Conservation (phyloP, 176 grass and related monocot genomes). For the Cymbopogon citratus region DNA sequence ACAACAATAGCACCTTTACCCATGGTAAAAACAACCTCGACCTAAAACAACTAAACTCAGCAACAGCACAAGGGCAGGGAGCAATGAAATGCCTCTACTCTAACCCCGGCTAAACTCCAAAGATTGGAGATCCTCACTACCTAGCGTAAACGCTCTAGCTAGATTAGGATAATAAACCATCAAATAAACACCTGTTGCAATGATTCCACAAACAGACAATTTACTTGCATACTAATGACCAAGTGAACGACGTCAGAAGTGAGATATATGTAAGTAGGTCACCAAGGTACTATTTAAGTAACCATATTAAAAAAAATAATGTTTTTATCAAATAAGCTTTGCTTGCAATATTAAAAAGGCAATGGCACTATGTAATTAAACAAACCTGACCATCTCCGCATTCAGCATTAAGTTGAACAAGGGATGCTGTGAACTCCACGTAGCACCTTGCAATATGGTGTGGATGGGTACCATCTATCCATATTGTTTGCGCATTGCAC, state of each 20-base stretch:
- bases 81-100: too few species aligned
- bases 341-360: not conserved
- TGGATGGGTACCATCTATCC: conserved; percentile 70
- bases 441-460: conserved; percentile 81
- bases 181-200: not conserved
- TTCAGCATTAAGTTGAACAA: conserved; percentile 83
- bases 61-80: not conserved
- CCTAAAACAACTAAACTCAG: not conserved
- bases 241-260: not conserved
- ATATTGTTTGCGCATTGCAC: conserved; percentile 53
- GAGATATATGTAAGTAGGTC: not conserved
- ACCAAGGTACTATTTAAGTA: not conserved
- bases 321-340: not conserved
- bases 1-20: not conserved
- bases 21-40: not conserved
- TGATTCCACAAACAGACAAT: not conserved
- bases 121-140: not conserved
- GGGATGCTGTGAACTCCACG: conserved; percentile 77
- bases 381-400: conserved; percentile 93
- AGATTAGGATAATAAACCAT: not conserved
- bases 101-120: not conserved
- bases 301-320: not conserved
- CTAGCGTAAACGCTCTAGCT: not conserved
- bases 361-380: conserved; percentile 5
- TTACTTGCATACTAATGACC: not conserved